Evolutionary conservation across 2,329 filamentous ascomycete genomes (phyloP), one percentile per base, ranked within the genome.

Genomic region (Colletotrichum chrysophilum): DNA sequence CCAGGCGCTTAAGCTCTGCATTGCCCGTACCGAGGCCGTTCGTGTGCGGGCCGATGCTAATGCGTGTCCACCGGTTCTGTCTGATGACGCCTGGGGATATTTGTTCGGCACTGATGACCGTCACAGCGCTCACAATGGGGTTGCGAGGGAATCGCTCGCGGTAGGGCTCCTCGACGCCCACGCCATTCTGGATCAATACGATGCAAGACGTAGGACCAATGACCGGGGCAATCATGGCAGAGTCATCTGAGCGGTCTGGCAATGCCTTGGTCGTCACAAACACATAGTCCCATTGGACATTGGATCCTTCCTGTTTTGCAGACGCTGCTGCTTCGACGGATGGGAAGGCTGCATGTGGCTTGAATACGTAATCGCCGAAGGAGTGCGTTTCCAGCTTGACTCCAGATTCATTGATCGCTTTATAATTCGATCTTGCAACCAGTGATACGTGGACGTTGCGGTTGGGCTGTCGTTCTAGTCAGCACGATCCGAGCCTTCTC

Each of bases 21-120:
- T 80, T 79, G 13, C 84, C 77, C 56, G 84, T 82, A 78, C 85
- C 80, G 78, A 88, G 81, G 16, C 90, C 89, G 21, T 90, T 82
- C 2, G 89, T 88, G 82, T 93, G 94, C 14, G 93, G 91, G 0
- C 93, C 93, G 67, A 94, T 88, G 80, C 92, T 93, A 75, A 94
- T 92, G 55, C 93, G 86, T 60, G 93, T 95, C 93, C 93, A 95
- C 52, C 93, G 89, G 82, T 94, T 94, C 84, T 95, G 93, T 62
- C 90, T 88, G 72, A 95, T 90, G 0, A 89, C 85, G 7, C 93
- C 93, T 28, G 89, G 91, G 4, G 85, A 84, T 7, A 88, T 89
- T 83, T 95, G 93, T 77, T 93, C 93, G 18, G 92, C 93, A 78
- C 91, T 93, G 36, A 93, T 88, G 76, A 94, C 89, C 3, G 93